A percentile compares a stretch with the other conserved stretches of the same genome.
These are phyloP conservation scores for Adansonia madagascariensis DNA, from an alignment of 441 rosid genomes.

Conservation along the genomic window DNA sequence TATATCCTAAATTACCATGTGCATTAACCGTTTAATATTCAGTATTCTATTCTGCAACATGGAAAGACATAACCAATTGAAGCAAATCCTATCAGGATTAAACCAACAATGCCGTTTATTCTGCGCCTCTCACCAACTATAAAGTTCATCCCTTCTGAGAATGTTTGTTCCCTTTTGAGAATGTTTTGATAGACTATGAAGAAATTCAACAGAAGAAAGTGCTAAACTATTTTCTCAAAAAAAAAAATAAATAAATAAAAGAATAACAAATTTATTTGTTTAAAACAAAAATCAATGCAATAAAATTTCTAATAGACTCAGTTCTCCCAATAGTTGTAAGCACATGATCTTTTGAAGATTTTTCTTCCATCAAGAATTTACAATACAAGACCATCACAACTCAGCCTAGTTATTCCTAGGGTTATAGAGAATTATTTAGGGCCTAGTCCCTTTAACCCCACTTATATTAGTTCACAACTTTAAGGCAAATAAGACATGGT, in stretches of 20 bases:
- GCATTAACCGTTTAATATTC: neutral
- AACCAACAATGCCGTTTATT: neutral
- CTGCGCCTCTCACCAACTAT: neutral
- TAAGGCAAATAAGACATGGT: neutral
- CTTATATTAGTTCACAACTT: slow-evolving; percentile 8
- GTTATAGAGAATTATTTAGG: neutral
- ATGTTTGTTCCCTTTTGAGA: neutral
- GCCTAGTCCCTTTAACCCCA: neutral
- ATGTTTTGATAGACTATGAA: neutral
- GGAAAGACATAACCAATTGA: neutral
- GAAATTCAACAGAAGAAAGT: neutral
- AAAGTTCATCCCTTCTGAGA: neutral
- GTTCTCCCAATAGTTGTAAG: neutral
- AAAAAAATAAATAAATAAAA: neutral
- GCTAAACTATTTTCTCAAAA: neutral
- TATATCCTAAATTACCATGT: neutral
- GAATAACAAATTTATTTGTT: neutral
- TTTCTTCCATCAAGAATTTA: neutral
- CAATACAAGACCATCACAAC: neutral
- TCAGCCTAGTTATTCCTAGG: neutral
- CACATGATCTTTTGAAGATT: neutral
- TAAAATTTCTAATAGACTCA: neutral
- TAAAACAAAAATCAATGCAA: neutral
- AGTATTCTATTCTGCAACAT: neutral
- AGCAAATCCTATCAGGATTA: neutral